A percentile compares a stretch with the other conserved stretches of the same genome.
Conservation (phyloP, 768 basidiomycete species). For the Cubamyces sp. region DNA sequence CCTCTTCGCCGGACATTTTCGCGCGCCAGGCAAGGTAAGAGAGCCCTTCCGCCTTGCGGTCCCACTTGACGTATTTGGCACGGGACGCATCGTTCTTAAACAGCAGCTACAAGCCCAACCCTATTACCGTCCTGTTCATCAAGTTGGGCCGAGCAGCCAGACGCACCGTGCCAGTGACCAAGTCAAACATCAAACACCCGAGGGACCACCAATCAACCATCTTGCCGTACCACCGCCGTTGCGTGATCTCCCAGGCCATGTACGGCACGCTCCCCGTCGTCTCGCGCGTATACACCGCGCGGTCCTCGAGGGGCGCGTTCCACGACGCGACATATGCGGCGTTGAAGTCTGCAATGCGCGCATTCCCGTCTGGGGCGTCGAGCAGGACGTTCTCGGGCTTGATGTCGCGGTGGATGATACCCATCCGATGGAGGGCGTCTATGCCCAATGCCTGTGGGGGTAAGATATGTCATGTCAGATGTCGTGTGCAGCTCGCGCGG, state of each 20-base stretch:
- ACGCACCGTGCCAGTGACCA: constrained; percentile 36
- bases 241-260: constrained; percentile 31
- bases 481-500: not conserved
- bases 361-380: constrained; percentile 23
- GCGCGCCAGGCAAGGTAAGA: constrained; percentile 20
- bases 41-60: constrained; percentile 14
- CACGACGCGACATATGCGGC: constrained; percentile 27
- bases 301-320: constrained; percentile 23
- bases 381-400: constrained; percentile 63
- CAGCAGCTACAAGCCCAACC: constrained; percentile 13
- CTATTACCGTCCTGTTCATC: not conserved
- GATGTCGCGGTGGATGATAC: constrained; percentile 62
- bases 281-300: constrained; percentile 24
- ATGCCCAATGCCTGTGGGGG: constrained; percentile 33
- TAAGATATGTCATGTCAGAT: no score
- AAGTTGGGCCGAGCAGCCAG: not conserved
- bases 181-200: constrained; percentile 33
- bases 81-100: constrained; percentile 16
- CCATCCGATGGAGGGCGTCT: constrained; percentile 49
- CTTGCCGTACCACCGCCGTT: constrained; percentile 29
- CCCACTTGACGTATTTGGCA: constrained; percentile 24
- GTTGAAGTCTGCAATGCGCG: constrained; percentile 35
- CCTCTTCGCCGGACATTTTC: constrained; percentile 21
- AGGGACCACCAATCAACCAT: constrained; percentile 36
- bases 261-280: constrained; percentile 32